Evolutionary conservation across 73 alveolate genomes (phyloP), one percentile per base, ranked within the genome.

Genomic region (Paramecium octaurelia): DNA sequence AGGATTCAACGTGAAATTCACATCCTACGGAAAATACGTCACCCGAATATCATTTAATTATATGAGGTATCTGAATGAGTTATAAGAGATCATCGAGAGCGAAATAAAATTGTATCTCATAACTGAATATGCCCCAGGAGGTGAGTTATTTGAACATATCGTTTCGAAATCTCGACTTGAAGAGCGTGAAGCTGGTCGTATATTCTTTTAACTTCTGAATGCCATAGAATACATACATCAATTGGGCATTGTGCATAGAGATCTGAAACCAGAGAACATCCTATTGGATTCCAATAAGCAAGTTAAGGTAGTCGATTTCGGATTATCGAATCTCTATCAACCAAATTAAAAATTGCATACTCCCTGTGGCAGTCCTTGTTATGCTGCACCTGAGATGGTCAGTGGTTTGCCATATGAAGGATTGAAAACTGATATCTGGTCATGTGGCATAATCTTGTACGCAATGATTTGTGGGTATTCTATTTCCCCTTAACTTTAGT

Each of bases 1-100:
- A 64, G 99, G 64, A 94, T 97, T 21, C 92, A 95, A n/a, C 88
- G 99, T 44, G 99, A 97, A 96, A 97, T 97, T 24, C 96, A 96
- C 35, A 97, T 97, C n/a, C 95, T 97, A 48, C 96, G 97, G 58
- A 96, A 95, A 64, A 94, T 97, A 75, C 93, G 98, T 27, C 99
- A 97, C 95, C 97, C 98, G 4, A 96, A 96, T 42, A 96, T 97
- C 42, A 96, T 96, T 43, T 96, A 97, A 94, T 88, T 97, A 83
- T 97, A 97, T 93, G 99, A 97, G 92, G 97, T 95, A 95, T 85
- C 38, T 27, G 8, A 11, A 8, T 7, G 14, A 73, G 80, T 43
- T 54, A 88, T 36, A 36, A 59, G 31, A 92, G 96, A 96, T 95
- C 14, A 89, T 89, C 21, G 94, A 89, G 50, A 89, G 92, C 38